Base-by-base conservation (phyloP, 2,329 filamentous ascomycete genomes). In the Cryoendolithus antarcticus region DNA sequence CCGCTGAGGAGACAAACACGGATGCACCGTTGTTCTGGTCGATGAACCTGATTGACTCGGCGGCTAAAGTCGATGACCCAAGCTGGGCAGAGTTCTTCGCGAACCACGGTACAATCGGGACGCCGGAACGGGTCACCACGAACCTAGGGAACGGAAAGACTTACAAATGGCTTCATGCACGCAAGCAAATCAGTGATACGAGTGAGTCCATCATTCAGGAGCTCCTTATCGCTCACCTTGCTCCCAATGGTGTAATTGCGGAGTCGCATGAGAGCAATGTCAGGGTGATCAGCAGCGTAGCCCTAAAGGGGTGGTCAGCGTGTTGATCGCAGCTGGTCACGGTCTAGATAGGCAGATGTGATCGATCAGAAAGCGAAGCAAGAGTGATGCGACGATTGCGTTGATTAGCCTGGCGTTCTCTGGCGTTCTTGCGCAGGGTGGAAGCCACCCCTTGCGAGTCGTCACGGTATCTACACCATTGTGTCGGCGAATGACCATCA, bases 211-310 rank as follows among this genome's bases (percentile, higher is more conserved):
- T 75, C 65, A 34, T 70, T 67, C 29, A 77, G 66, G 12, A 93
- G 67, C 35, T 83, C 67, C 7, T 69, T 61, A 51, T 88, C 85
- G 9, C 69, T 58, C 29, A 94, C 61, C 54, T 76, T 75, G 43
- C 69, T 77, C 29, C 75, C 71, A 13, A 93, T 62, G 0, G 82
- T 88, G 57, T 82, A 94, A 58, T 80, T 91, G 44, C 78, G 74
- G 54, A 95, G 69, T 51, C 86, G 82, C 40, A 94, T 68, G 38
- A 95, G 70, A 40, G 79, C 76, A 52, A 94, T 86, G 49, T 94
- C 82, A 32, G 73, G 66, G 56, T 94, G 83, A 42, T 83, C 77
- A 11, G 72, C 70, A 33, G 75, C 66, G 55, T 82, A 93, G 34
- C 82, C 85, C 81, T 89, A 54, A 21, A 6, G 6, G 19, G 3